phyloP scores from a whole-genome alignment of 192 early-diverging fungal genomes.

The Coemansia sp. region DNA sequence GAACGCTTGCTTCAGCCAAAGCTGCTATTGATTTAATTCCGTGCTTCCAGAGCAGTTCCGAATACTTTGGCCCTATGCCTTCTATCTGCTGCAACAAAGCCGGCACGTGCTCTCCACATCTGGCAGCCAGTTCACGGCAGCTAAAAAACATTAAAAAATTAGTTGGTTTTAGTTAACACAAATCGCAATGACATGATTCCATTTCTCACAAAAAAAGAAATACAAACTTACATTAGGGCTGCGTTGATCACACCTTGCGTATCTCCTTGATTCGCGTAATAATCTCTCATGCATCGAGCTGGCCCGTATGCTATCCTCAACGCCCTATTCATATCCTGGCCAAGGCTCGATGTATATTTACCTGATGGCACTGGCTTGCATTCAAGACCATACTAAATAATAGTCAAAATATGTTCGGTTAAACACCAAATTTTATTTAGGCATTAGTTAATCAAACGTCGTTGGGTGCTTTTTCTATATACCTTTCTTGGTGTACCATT shows the following conservation, averaged over 20 bases:
- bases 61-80: conserved; percentile 58
- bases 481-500: no score
- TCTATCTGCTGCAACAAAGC: conserved; percentile 61
- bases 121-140: conserved; percentile 45
- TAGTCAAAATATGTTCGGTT: background rate
- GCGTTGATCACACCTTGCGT: conserved; percentile 13
- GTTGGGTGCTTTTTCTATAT: no score
- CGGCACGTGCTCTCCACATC: conserved; percentile 52
- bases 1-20: conserved; percentile 34
- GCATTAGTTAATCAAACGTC: no score
- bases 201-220: background rate
- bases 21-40: conserved; percentile 53
- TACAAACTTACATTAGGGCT: conserved; percentile 39
- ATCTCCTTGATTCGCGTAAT: conserved; percentile 16
- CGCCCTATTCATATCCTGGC: conserved; percentile 29
- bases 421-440: background rate
- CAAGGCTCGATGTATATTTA: conserved; percentile 27
- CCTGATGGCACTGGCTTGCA: conserved; percentile 22
- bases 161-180: background rate
- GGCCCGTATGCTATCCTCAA: conserved; percentile 20
- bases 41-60: conserved; percentile 50
- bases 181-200: background rate
- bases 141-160: conserved; percentile 14
- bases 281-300: conserved; percentile 31
- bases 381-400: conserved; percentile 33